These are phyloP conservation scores for Aspergillus sp. DNA, from an alignment of 2,329 filamentous ascomycete species.

Conservation along the genomic window DNA sequence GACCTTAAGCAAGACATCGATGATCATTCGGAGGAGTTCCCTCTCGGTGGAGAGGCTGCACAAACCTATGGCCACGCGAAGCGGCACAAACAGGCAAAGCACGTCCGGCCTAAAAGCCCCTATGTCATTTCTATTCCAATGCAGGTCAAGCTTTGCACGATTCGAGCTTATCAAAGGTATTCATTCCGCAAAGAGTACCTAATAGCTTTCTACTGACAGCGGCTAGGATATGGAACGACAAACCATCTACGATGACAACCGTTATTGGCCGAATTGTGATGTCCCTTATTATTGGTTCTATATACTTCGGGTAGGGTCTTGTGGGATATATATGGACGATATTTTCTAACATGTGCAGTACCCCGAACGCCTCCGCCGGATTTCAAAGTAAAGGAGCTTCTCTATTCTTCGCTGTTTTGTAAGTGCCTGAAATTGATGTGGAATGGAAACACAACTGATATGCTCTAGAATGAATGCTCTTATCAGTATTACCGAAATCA, in stretches of 20 bases:
- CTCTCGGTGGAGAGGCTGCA: constrained; percentile 31
- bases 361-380: constrained; percentile 60
- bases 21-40: constrained; percentile 32
- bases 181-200: not conserved
- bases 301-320: constrained; percentile 34
- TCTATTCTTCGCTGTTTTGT: constrained; percentile 82
- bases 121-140: constrained; percentile 76
- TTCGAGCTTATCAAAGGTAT: constrained; percentile 71
- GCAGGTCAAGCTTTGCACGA: constrained; percentile 78
- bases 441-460: not conserved
- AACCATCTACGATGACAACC: constrained; percentile 68
- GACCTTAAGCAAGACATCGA: constrained; percentile 36
- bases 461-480: constrained; percentile 52
- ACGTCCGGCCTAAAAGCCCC: constrained; percentile 49
- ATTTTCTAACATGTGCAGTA: constrained; percentile 63
- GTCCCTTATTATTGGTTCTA: constrained; percentile 72
- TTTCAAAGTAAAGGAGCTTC: constrained; percentile 79
- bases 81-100: constrained; percentile 36
- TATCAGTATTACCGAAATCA: constrained; percentile 69
- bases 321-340: not conserved
- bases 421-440: constrained; percentile 50
- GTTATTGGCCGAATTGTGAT: constrained; percentile 68
- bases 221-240: constrained; percentile 68
- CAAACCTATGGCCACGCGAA: constrained; percentile 34
- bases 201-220: constrained; percentile 12